phyloP scores from a whole-genome alignment of 306 rosid species.

The Clitoria ternatea region DNA sequence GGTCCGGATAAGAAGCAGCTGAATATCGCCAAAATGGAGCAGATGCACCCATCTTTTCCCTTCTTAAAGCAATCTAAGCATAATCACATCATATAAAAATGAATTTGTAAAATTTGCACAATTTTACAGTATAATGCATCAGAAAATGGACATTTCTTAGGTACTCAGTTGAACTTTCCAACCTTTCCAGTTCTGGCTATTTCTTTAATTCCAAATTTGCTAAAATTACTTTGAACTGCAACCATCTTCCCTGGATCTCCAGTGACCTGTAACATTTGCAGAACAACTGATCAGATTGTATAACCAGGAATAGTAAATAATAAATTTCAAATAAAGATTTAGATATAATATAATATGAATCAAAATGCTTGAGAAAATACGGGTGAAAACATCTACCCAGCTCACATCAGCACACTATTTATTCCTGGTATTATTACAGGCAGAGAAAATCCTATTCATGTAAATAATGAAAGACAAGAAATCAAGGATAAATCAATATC shows the following conservation, averaged over 20 bases:
- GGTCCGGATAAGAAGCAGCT: constrained; percentile 93
- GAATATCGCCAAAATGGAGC: constrained; percentile 93
- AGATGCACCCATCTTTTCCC: constrained; percentile 84
- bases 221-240: constrained; percentile 62
- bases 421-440: constrained; percentile 15
- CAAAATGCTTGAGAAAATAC: not conserved
- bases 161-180: constrained; percentile 11
- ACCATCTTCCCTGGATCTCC: constrained; percentile 91
- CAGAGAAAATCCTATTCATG: not conserved
- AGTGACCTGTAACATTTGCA: constrained; percentile 54
- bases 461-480: constrained; percentile 16
- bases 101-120: constrained; percentile 16
- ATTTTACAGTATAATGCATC: not conserved
- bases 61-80: constrained; percentile 76
- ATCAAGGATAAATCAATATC: not conserved
- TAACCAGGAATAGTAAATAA: constrained; percentile 8
- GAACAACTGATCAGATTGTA: constrained; percentile 2
- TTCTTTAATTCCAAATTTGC: constrained; percentile 83
- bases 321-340: not conserved
- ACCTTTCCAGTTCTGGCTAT: constrained; percentile 95
- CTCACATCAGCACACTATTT: constrained; percentile 8
- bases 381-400: constrained; percentile 11
- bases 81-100: constrained; percentile 8
- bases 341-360: constrained; percentile 11
- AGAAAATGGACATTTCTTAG: constrained; percentile 10